Base-by-base conservation (phyloP, 2,329 filamentous ascomycete species). In the Alternaria tenuissima region DNA sequence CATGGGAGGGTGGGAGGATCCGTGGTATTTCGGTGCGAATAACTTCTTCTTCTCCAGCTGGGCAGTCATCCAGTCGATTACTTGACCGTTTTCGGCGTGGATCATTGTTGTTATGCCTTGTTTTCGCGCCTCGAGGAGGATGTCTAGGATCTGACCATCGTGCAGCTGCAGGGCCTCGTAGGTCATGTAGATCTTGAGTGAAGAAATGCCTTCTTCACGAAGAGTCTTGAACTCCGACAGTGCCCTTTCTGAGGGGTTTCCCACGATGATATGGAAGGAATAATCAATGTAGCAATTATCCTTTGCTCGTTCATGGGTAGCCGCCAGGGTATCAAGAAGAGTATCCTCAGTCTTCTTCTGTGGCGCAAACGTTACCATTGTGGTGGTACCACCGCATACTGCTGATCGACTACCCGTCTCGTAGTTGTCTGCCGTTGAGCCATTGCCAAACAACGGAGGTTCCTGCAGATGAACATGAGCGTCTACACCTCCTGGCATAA, bases 41-140 rank as follows among this genome's bases (percentile, higher is more conserved):
- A 84, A 70, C 22, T 80, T 78, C 30, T 79, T 77, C 48, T 81
- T 79, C 62, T 86, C 84, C 14, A 86, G 81, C 53, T 84, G 82
- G 38, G 80, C 79, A 1, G 84, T 86, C 61, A 86, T 82, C 84
- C 83, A 86, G 52, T 84, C 79, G 36, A 86, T 82, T 18, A 86
- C 80, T 55, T 85, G 82, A 24, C 82, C 82, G 61, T 86, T 86
- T 65, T 86, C 84, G 1, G 84, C 83, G 62, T 86, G 84, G 42
- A 87, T 81, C 81, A 86, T 86, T 20, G 85, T 87, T 11, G 84
- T 79, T 48, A 87, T 84, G 22, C 78, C 71, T 55, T 81, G 80
- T 73, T 73, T 79, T 54, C 65, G 78, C 59, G 72, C 79, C 67
- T 81, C 74, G 18, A 79, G 66, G 4, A 79, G 66, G 7, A 79